Evolutionary conservation across 805 yeast species (phyloP), one percentile per base, ranked within the genome.

Genomic region (Alloascoidea hylecoeti): DNA sequence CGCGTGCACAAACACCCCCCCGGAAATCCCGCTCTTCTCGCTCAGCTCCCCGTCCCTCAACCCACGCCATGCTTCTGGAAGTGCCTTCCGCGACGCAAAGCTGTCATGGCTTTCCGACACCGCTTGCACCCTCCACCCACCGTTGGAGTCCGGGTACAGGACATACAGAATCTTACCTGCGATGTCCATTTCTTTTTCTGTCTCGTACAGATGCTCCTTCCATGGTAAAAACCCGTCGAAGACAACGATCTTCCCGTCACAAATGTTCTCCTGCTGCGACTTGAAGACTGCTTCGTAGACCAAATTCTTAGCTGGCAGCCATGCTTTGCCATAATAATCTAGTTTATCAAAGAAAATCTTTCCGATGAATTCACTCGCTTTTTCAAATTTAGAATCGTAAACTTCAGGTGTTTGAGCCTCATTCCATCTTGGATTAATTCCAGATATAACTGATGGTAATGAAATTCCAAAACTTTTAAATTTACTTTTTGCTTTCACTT

Each of bases 11-110:
- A 92, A 92, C 15, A 88, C 74, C 54, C 96, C 83, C 5, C 83
- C 95, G 19, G 72, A 75, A 39, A 92, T 72, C n/a, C 94, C 96
- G 27, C 85, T 64, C 46, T 69, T 61, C 46, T 75, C 64, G 46
- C 81, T 72, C 47, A 92, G 68, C 32, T 66, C 81, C 18, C 82
- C 89, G 54, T 92, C 98, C 55, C 98, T 75, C 35, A 88, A 62
- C n/a, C 98, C 98, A 64, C 98, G 74, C 85, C 95, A 82, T 15
- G 74, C 70, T 56, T 82, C 92, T 12, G 96, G 96, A 42, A 92
- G 67, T 18, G 95, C 80, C 57, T 72, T 71, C 61, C 98, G 75
- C 53, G 84, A 82, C 44, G 76, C 81, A 53, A 92, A 92, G 13
- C 94, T 77, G 4, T 79, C 64, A 2, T 81, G 63, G 19, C 74